Base-by-base conservation (phyloP, 2,329 filamentous ascomycete genomes). In the Nemania serpens region DNA sequence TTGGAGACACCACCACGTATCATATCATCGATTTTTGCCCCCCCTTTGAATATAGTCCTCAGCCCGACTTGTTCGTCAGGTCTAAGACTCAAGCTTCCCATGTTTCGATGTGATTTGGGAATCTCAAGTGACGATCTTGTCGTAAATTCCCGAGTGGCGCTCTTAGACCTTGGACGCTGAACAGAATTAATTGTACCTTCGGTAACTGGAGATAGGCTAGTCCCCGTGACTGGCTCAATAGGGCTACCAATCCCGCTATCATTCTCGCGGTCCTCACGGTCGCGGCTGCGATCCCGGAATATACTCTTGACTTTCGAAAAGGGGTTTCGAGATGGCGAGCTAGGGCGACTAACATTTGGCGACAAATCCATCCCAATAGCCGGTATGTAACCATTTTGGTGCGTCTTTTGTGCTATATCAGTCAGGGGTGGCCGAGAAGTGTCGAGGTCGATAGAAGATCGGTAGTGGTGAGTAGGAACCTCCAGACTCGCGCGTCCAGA, bases 31-130 rank as follows among this genome's bases (percentile, higher is more conserved):
- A 94, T 87, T 48, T 73, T 75, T n/a, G 57, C 90, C 83, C 51
- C 85, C 2, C 88, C 88, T 76, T 92, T 94, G 76, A 97, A 89
- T 49, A 97, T 88, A 6, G 89, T 87, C 43, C 88, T 85, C 9
- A 92, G 80, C 37, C 84, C 86, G 10, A 84, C 85, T 41, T 75
- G 72, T 55, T 83, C 78, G 41, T 83, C 79, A 22, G 70, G 66
- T 57, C 73, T 78, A 17, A 77, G 73, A 20, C 77, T 79, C n/a
- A 82, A 66, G 69, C 83, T 87, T 18, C 79, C 79, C 25, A 79
- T 75, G 46, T 78, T 82, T 62, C 77, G 76, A 61, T 80, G 79
- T 47, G 78, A 77, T 64, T 78, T 86, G 70, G 77, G 78, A 66
- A 73, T 80, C 58, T 82, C 80, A 22, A 81, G 79, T 15, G 77